Base-by-base conservation (phyloP, 2,329 filamentous ascomycete genomes). In the Endoconidiophora laricicola region DNA sequence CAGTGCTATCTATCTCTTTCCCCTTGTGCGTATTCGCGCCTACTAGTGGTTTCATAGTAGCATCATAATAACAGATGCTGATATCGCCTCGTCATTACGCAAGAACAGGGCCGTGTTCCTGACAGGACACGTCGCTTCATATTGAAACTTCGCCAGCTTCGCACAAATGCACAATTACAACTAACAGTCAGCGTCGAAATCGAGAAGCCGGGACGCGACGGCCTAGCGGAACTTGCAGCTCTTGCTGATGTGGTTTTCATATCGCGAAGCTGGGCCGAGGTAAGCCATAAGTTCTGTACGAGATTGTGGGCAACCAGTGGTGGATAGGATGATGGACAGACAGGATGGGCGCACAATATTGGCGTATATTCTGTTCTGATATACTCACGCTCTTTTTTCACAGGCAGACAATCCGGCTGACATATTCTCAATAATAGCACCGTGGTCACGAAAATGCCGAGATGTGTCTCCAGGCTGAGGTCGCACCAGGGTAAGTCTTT, bases 221-320 rank as follows among this genome's bases (percentile, higher is more conserved):
- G 78, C 2, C 67, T 86, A 50, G 63, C 68, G 46, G 67, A 73
- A 24, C 68, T 85, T 44, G 79, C 79, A 23, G 66, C 67, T 37
- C 68, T 72, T 56, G 81, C 79, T 22, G 78, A 86, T 58, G 71
- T 83, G 16, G 74, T 86, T n/a, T 84, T 86, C 60, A 86, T 81
- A 63, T 83, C 81, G 10, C 74, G 72, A 57, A 70, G 69, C 46
- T 86, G 82, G 81, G 81, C 81, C 53, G 72, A 79, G 66, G 79
- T 33, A 33, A 33, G 29, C 29, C 7, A 12, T 10, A 29, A 29
- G 26, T 6, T 3, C 26, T 33, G 12, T 12, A 33, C 9, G 29
- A 33, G 29, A 12, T 33, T 33, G 29, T 33, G 29, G 29, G 29
- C 29, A 18, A 18, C 16, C 16, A 18, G 16, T 18, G 16, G 16